A percentile compares a stretch with the other conserved stretches of the same genome.
These are phyloP conservation scores for Eucalyptus curtisii DNA, from an alignment of 345 rosid species.

Conservation along the genomic window DNA sequence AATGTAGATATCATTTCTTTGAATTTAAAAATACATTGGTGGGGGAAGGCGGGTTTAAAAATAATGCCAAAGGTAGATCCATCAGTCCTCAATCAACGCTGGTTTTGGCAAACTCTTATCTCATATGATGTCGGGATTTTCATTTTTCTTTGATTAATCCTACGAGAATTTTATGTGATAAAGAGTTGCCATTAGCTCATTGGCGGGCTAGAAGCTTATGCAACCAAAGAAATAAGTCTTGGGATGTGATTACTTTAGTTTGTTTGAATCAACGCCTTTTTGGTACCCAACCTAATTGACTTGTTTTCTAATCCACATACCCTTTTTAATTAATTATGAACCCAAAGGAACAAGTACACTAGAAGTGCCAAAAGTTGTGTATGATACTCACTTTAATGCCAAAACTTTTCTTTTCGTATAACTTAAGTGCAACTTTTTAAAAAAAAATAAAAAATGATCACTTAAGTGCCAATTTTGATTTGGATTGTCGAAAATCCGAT, in stretches of 20 bases:
- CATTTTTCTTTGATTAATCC: not conserved
- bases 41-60: not conserved
- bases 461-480: too few species aligned
- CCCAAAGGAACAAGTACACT: too few species aligned
- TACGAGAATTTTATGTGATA: too few species aligned
- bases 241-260: too few species aligned
- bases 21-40: too few species aligned
- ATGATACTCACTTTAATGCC: too few species aligned
- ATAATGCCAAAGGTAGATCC: not conserved
- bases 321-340: too few species aligned
- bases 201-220: not conserved
- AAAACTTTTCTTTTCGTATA: too few species aligned
- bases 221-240: too few species aligned
- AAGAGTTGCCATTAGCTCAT: not conserved
- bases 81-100: rapidly evolving
- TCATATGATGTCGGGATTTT: not conserved
- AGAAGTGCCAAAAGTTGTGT: rapidly evolving
- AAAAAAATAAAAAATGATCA: too few species aligned
- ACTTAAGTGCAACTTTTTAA: too few species aligned
- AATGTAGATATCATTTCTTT: not conserved
- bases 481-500: too few species aligned
- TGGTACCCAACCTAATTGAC: not conserved
- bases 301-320: not conserved
- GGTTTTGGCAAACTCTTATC: not conserved
- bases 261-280: not conserved